Evolutionary conservation across 352 stramenopile genomes (phyloP).

Genomic region (Phytophthora fragariaefolia): DNA sequence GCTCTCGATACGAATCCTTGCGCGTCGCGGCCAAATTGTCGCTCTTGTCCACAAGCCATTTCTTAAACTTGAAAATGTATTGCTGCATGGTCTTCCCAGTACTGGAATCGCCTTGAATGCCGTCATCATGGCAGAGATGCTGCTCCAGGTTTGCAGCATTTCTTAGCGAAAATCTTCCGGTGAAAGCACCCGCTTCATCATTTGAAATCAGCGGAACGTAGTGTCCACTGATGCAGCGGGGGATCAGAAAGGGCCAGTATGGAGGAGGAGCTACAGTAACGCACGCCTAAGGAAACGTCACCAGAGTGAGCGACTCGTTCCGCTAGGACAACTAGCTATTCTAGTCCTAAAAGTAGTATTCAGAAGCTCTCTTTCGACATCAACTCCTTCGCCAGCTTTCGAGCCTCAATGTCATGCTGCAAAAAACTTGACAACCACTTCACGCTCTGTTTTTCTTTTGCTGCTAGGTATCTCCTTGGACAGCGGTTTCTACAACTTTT

Average conservation of each 20-base stretch:
- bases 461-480: conserved; percentile 22
- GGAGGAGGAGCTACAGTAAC: neutral
- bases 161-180: conserved; percentile 4
- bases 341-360: neutral
- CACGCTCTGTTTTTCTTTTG: conserved; percentile 20
- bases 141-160: conserved; percentile 7
- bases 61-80: neutral
- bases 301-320: neutral
- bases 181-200: conserved; percentile 3
- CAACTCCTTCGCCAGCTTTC: conserved; percentile 12
- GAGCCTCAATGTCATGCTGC: conserved; percentile 9
- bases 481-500: conserved; percentile 20
- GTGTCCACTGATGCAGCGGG: neutral
- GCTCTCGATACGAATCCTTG: conserved; percentile 4
- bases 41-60: neutral
- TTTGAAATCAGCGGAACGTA: neutral
- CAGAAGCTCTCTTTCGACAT: neutral
- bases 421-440: conserved; percentile 14
- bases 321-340: neutral
- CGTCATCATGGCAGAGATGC: neutral
- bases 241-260: neutral
- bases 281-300: too few relatives aligned
- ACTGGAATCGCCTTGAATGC: neutral
- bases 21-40: neutral
- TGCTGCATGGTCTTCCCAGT: neutral